Base-by-base conservation (phyloP, 768 basidiomycete genomes). In the Leucogyrophana mollusca region DNA sequence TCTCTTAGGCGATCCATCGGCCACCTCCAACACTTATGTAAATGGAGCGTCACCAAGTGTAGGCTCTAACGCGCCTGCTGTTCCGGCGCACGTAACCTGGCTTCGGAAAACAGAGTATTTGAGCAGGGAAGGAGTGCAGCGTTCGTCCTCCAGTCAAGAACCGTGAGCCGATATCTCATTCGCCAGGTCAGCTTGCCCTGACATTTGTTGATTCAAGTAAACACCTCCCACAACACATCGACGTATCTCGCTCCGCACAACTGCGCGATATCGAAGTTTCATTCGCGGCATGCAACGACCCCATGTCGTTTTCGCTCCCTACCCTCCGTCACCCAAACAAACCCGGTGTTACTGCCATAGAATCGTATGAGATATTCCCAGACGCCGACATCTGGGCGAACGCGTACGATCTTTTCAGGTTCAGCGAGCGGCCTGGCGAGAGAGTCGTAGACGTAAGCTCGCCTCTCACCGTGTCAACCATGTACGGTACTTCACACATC, bases 21-120 rank as follows among this genome's bases (percentile, higher is more conserved):
- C 77, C 14, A 61, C 71, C 25, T 60, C 75, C 10, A 11, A 47
- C 27, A 52, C 76, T n/a, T 82, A 72, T 56, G 48, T 72, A 17
- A 70, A 72, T 39, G 71, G 73, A 23, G 36, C 53, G 34, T 64
- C 66, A 21, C 56, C 67, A 2, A 58, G 67, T 4, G 61, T 58
- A 23, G 69, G 73, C 16, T 70, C 71, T 18, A 55, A 71, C 11
- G 67, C 76, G 14, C 69, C 77, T 40, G 76, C 81, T 38, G 56
- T 64, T 17, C 69, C 78, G 8, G 75, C 70, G 6, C 77, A 91
- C 47, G 94, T 96, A 9, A 77, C 90, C 1, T 97, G 94, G 94
- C 73, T 97, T 43, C 78, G 94, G 43, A 92, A 89, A 63, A 95
- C 94, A 0, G 93, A 94, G 57, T 94, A 96, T 57, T 78, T 94